These are phyloP conservation scores for Helenozyma rhizophorensis DNA, from an alignment of 805 yeast genomes.

Conservation along the genomic window DNA sequence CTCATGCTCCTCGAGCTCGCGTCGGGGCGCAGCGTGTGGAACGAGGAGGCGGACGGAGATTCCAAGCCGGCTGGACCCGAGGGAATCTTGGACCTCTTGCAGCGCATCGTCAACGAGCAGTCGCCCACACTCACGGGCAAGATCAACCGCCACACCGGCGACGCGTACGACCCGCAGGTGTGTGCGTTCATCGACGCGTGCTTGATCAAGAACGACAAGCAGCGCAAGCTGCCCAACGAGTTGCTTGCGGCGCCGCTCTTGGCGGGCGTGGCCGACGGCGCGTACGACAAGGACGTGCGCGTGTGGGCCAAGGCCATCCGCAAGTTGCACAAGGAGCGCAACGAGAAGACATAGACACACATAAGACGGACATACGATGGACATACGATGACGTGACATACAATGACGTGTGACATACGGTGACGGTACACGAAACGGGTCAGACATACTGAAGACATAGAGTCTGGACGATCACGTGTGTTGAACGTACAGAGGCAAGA, in stretches of 20 bases:
- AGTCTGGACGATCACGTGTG: no score
- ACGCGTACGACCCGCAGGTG: constrained; percentile 42
- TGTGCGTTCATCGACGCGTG: constrained; percentile 72
- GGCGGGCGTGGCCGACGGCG: constrained; percentile 26
- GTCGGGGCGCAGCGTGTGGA: constrained; percentile 77
- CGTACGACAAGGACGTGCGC: constrained; percentile 33
- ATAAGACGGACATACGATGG: no score
- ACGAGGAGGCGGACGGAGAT: constrained; percentile 41
- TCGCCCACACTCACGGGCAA: constrained; percentile 62
- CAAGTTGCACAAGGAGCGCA: constrained; percentile 25
- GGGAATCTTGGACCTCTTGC: constrained; percentile 85
- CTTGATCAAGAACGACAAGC: constrained; percentile 60
- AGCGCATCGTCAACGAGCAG: constrained; percentile 88
- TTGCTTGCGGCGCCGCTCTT: constrained; percentile 43
- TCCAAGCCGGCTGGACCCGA: constrained; percentile 47
- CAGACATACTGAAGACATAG: no score
- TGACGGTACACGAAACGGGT: no score
- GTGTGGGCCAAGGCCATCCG: constrained; percentile 40
- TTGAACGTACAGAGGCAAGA: no score
- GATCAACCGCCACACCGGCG: constrained; percentile 23
- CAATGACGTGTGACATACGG: no score
- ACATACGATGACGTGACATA: no score
- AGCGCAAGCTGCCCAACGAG: constrained; percentile 71
- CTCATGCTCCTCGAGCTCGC: constrained; percentile 85
- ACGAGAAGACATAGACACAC: no score